Evolutionary conservation across 768 basidiomycete genomes (phyloP), one percentile per base, ranked within the genome.

Genomic region (Termitomyces titanicus): DNA sequence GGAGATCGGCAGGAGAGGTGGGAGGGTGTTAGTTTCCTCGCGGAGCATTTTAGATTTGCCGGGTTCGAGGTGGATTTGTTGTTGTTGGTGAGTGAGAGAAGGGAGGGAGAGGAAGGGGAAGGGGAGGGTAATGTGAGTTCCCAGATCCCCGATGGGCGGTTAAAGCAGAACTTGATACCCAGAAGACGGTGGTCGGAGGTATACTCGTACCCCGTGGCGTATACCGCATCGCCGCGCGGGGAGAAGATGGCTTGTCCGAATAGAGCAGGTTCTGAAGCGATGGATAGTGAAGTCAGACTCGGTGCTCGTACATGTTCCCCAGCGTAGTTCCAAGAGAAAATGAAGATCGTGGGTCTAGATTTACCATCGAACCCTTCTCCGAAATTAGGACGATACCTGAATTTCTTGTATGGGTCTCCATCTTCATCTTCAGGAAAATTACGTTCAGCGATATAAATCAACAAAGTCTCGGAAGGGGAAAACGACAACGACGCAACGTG

Each of bases 401-500:
- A 88, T 51, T 79, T 80, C 18, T 67, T 64, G 53, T 70, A 76
- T 2, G 72, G 70, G 58, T 74, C 70, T 1, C 64, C 54, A 13
- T 68, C 55, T 10, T 53, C 45, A 57, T 67, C 39, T 44, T 59
- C 4, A 69, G 69, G 10, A 53, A 58, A 15, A 80, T 83, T 0
- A 68, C 74, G 62, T 37, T 89, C 88, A 3, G 86, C 88, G 3
- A 76, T 74, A 57, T 89, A 89, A 13, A 86, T 60, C 10, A 89
- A 60, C 0, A 77, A 73, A 3, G 70, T 66, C 55, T 84, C 82
- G 2, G 78, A 74, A 0, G 77, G 75, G 4, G 81, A 76, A 65
- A 88, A 89, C 0, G 75, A 72, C 12, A 86, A 66, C 0, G 79
- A 76, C 3, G 74, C 74, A 15, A 86, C 62, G 51, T 70, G 75